Percentiles rank a stretch among this genome's conserved stretches.
Conservation (phyloP, 352 stramenopile genomes). For the Sclerospora graminicola region DNA sequence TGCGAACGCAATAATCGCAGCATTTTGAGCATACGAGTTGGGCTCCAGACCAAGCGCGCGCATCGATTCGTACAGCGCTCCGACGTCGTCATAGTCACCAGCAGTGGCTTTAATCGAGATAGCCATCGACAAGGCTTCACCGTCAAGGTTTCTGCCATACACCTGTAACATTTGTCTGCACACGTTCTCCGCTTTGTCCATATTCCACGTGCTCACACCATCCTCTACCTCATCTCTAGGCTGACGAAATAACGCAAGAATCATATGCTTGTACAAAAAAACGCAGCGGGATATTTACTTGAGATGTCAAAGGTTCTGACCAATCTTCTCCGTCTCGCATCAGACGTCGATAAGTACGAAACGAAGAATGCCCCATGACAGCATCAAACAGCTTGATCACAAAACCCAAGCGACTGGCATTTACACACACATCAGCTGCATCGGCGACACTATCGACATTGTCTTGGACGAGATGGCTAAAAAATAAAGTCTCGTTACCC, state of each 20-base stretch:
- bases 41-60: constrained; percentile 38
- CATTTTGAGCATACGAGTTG: constrained; percentile 75
- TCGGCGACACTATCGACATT: constrained; percentile 66
- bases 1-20: constrained; percentile 62
- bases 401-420: constrained; percentile 35
- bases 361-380: constrained; percentile 31
- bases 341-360: constrained; percentile 13
- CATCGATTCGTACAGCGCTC: constrained; percentile 69
- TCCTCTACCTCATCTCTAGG: constrained; percentile 5
- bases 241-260: constrained; percentile 46
- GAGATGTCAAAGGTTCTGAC: constrained; percentile 3
- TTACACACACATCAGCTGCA: constrained; percentile 52
- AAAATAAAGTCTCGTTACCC: constrained; percentile 59
- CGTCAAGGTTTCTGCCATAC: constrained; percentile 35
- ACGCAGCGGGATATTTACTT: constrained; percentile 32
- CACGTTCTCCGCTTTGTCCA: constrained; percentile 46
- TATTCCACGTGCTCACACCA: constrained; percentile 12
- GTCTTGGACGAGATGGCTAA: constrained; percentile 45
- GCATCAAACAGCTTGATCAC: constrained; percentile 53
- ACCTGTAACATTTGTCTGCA: constrained; percentile 63
- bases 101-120: constrained; percentile 69
- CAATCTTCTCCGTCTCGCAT: constrained; percentile 8
- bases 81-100: constrained; percentile 65
- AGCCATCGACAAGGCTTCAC: constrained; percentile 61
- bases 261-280: constrained; percentile 63